A percentile compares a stretch with the other conserved stretches of the same genome.
Conservation (phyloP, 257 asterid species). For the Fraxinus anomala region DNA sequence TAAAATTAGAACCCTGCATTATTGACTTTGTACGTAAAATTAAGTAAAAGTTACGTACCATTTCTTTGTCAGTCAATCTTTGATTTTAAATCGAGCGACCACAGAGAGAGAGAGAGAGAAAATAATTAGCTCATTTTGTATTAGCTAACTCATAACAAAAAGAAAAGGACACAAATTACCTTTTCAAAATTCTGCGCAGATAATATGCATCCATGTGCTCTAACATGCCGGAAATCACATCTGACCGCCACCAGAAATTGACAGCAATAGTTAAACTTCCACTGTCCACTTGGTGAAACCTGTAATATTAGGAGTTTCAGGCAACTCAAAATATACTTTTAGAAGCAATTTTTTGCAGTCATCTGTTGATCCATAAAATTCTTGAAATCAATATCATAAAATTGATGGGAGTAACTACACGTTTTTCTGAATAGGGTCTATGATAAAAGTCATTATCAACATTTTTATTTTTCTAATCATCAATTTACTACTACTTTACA, state of each 20-base stretch:
- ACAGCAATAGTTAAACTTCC: constrained; percentile 77
- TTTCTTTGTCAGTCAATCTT: constrained; percentile 87
- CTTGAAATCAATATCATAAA: not conserved
- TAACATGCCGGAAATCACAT: constrained; percentile 63
- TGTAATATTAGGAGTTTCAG: constrained; percentile 36
- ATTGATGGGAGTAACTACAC: constrained; percentile 3
- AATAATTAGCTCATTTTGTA: constrained; percentile 30
- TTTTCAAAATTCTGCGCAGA: constrained; percentile 77
- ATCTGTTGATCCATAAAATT: constrained; percentile 14
- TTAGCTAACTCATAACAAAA: constrained; percentile 22
- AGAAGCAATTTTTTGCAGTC: constrained; percentile 14
- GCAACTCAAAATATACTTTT: constrained; percentile 8
- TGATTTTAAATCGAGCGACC: constrained; percentile 29
- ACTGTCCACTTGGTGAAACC: constrained; percentile 99
- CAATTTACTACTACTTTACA: not conserved
- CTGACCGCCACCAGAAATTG: constrained; percentile 96
- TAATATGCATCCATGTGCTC: constrained; percentile 98
- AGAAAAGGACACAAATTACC: constrained; percentile 44
- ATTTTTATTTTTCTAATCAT: not conserved
- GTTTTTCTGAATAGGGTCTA: constrained; percentile 11
- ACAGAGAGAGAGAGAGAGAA: constrained; percentile 27
- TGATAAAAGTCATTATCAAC: constrained; percentile 4
- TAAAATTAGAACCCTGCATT: constrained; percentile 1
- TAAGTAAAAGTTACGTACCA: constrained; percentile 52
- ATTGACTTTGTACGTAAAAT: constrained; percentile 23